A percentile compares a stretch with the other conserved stretches of the same genome.
Evolutionary conservation across 169 alveolate species (phyloP).

Genomic region (Plasmodium gallinaceum): DNA sequence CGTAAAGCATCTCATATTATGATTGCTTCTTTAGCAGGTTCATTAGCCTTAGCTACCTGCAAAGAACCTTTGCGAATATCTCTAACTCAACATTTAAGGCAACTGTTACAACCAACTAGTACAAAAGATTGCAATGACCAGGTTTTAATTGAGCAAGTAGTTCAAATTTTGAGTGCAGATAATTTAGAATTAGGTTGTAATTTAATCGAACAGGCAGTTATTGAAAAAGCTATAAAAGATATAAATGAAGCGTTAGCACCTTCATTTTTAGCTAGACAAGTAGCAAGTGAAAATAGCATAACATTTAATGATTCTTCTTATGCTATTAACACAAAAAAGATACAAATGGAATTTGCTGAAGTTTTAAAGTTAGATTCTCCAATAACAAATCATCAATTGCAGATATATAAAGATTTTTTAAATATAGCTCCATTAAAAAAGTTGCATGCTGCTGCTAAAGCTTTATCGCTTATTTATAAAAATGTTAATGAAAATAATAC

Average conservation of each 20-base stretch:
- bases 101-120: conserved; percentile 87
- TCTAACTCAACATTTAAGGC: conserved; percentile 92
- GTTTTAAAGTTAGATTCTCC: conserved; percentile 56
- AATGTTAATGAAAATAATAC: conserved; percentile 29
- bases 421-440: conserved; percentile 76
- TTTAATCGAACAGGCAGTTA: conserved; percentile 94
- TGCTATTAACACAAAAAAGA: conserved; percentile 26
- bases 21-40: conserved; percentile 94
- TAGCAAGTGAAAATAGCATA: conserved; percentile 36
- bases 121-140: conserved; percentile 90
- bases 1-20: conserved; percentile 93
- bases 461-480: conserved; percentile 47
- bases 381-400: conserved; percentile 70
- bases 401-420: conserved; percentile 82
- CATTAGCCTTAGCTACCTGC: conserved; percentile 96
- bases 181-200: conserved; percentile 96
- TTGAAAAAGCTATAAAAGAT: conserved; percentile 92
- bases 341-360: conserved; percentile 52
- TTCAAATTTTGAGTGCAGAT: conserved; percentile 92
- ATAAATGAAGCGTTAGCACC: conserved; percentile 77
- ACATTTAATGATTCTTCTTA: conserved; percentile 27
- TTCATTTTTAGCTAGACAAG: conserved; percentile 43
- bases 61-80: conserved; percentile 95
- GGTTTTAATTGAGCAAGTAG: conserved; percentile 91
- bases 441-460: conserved; percentile 76